These are phyloP conservation scores for Kodamaea plutei DNA, from an alignment of 1,139 yeast genomes.

Conservation along the genomic window DNA sequence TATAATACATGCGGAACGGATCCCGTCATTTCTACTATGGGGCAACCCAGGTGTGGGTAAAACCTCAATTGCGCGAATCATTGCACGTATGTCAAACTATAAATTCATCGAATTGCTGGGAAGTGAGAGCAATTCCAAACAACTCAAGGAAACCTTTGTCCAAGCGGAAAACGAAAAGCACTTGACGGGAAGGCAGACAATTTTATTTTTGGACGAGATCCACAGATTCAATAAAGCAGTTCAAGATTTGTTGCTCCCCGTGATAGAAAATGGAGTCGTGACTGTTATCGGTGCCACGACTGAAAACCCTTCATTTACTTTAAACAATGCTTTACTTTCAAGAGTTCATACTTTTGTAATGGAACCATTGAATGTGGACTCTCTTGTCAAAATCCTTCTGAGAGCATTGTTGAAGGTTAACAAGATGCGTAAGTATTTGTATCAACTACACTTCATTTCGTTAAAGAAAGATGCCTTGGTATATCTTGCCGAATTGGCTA, in stretches of 20 bases:
- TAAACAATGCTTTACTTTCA: slow-evolving; percentile 83
- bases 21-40: slow-evolving; percentile 90
- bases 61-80: slow-evolving; percentile 67
- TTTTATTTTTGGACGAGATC: slow-evolving; percentile 87
- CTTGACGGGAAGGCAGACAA: slow-evolving; percentile 65
- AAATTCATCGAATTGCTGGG: slow-evolving; percentile 83
- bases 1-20: slow-evolving; percentile 55
- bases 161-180: slow-evolving; percentile 66
- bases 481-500: slow-evolving; percentile 71
- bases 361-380: slow-evolving; percentile 54
- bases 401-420: slow-evolving; percentile 64
- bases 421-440: slow-evolving; percentile 44
- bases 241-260: slow-evolving; percentile 79
- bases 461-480: slow-evolving; percentile 55
- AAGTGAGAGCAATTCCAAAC: slow-evolving; percentile 68
- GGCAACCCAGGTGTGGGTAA: slow-evolving; percentile 97
- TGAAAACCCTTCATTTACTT: slow-evolving; percentile 90
- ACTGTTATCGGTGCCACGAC: slow-evolving; percentile 92
- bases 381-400: slow-evolving; percentile 54
- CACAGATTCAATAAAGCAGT: slow-evolving; percentile 88
- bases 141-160: slow-evolving; percentile 67
- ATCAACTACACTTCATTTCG: slow-evolving; percentile 44
- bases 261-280: slow-evolving; percentile 63
- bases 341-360: slow-evolving; percentile 84
- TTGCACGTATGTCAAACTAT: slow-evolving; percentile 51